Evolutionary conservation across 805 yeast genomes (phyloP).

Genomic region (Hanseniaspora lindneri): DNA sequence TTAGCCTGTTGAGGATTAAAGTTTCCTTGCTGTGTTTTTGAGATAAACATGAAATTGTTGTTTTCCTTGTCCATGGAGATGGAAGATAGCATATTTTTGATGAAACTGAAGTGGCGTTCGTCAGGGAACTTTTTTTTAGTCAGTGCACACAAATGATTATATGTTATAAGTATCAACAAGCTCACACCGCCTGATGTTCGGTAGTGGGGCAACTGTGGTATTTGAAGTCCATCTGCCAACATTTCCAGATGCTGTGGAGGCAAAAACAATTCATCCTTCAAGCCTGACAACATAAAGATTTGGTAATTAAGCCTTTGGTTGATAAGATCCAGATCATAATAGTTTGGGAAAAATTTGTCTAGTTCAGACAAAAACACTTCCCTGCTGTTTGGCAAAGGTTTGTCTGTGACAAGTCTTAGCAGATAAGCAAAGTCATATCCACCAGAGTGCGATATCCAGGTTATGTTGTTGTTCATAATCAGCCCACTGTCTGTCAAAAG

Average conservation of each 20-base stretch:
- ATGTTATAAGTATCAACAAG: slow-evolving; percentile 51
- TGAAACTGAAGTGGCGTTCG: slow-evolving; percentile 31
- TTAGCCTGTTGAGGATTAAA: neutral
- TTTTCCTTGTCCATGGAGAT: slow-evolving; percentile 19
- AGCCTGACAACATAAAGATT: slow-evolving; percentile 23
- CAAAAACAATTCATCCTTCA: slow-evolving; percentile 19
- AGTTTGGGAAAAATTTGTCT: slow-evolving; percentile 60
- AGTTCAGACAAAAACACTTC: slow-evolving; percentile 66
- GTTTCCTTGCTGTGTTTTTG: slow-evolving; percentile 3
- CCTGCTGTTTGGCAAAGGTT: slow-evolving; percentile 67
- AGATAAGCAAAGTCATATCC: slow-evolving; percentile 94
- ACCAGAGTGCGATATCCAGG: slow-evolving; percentile 86
- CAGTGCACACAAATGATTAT: slow-evolving; percentile 40
- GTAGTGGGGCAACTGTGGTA: slow-evolving; percentile 46
- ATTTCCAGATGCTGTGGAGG: slow-evolving; percentile 36
- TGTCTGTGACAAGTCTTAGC: slow-evolving; percentile 61
- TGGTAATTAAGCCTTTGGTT: slow-evolving; percentile 24
- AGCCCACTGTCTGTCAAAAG: slow-evolving; percentile 76
- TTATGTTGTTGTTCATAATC: slow-evolving; percentile 49
- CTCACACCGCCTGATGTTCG: slow-evolving; percentile 54
- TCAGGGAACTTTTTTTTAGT: slow-evolving; percentile 29
- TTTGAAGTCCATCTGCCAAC: slow-evolving; percentile 58
- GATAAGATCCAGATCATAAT: slow-evolving; percentile 65
- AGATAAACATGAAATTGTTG: slow-evolving; percentile 1
- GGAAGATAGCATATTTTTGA: slow-evolving; percentile 45